Base-by-base conservation (phyloP, 805 yeast species). In the Ogataea methylovora region DNA sequence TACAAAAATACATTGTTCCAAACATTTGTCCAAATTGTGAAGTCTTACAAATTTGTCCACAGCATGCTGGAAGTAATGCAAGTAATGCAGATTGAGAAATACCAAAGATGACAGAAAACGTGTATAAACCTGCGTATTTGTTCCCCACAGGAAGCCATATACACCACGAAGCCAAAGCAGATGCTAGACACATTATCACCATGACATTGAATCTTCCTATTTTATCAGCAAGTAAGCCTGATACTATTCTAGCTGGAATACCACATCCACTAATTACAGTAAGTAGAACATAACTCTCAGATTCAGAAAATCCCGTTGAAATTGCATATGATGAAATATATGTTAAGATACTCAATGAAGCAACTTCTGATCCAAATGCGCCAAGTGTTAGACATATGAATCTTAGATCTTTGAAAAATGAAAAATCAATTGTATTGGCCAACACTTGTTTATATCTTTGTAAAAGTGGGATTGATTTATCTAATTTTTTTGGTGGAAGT, bases 101-200 rank as follows among this genome's bases (percentile, higher is more conserved):
- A 0, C 83, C 83, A 43, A 65, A 67, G 3, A 63, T 25, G 0
- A 60, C 69, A 4, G 77, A 54, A 49, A 73, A 77, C 0, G 61
- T 65, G 44, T 70, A 72, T 33, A 76, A 45, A 0, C 61, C 64
- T 4, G 46, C 52, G 21, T 53, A 39, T 29, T 47, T 43, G 8
- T 42, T 34, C 1, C 79, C 81, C 38, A 73, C 68, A 2, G 84
- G 84, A n/a, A 76, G 52, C 83, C 83, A 76, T 11, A 77, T 42
- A 0, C 59, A 59, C 28, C 76, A 56, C 7, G 69, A 62, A 23
- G 67, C 48, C 1, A 76, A n/a, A 2, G 63, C 50, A 27, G 69
- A 60, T 5, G 71, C 52, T 3, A 51, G 12, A n/a, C 69, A 48
- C 52, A 73, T 63, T 2, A 61, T 29, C 10, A 63, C 50, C 69